A percentile compares a stretch with the other conserved stretches of the same genome.
Conservation (phyloP, 1,284 basidiomycete genomes). For the Ceratorhiza oryzae-sativae region DNA sequence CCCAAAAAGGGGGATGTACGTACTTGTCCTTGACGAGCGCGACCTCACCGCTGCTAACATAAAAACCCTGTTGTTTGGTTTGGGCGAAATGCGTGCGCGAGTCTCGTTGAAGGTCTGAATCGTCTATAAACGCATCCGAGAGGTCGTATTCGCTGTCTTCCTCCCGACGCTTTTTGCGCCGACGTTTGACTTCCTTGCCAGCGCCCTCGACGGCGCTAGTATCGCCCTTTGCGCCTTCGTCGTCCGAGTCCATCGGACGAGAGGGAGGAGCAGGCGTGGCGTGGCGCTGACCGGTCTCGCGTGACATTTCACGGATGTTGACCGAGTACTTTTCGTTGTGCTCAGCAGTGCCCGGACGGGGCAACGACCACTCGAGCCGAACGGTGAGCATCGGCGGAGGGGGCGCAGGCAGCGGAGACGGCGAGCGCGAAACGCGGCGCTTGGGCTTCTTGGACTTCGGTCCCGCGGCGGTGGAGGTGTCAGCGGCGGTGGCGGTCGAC, state of each 20-base stretch:
- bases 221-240: constrained; percentile 47
- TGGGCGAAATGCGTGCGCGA: constrained; percentile 91
- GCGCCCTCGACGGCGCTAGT: constrained; percentile 49
- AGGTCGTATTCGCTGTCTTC: constrained; percentile 83
- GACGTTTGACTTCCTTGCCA: constrained; percentile 41
- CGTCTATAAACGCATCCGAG: constrained; percentile 95
- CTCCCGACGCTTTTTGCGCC: constrained; percentile 61
- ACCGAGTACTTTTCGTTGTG: constrained; percentile 63
- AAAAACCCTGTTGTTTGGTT: constrained; percentile 94
- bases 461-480: neutral
- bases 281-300: constrained; percentile 68
- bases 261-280: constrained; percentile 60
- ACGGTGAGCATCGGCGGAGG: constrained; percentile 40
- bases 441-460: neutral
- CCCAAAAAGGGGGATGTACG: constrained; percentile 13
- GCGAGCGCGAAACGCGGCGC: constrained; percentile 32
- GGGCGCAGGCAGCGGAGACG: constrained; percentile 37
- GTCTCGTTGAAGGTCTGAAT: constrained; percentile 90
- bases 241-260: constrained; percentile 56
- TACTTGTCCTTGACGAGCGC: constrained; percentile 80
- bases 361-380: constrained; percentile 68
- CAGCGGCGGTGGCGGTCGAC: neutral
- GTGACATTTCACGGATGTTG: constrained; percentile 63
- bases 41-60: constrained; percentile 85
- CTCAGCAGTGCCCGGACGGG: constrained; percentile 63